Evolutionary conservation across 2,329 filamentous ascomycete species (phyloP).

Genomic region (Metarhizium sp.): DNA sequence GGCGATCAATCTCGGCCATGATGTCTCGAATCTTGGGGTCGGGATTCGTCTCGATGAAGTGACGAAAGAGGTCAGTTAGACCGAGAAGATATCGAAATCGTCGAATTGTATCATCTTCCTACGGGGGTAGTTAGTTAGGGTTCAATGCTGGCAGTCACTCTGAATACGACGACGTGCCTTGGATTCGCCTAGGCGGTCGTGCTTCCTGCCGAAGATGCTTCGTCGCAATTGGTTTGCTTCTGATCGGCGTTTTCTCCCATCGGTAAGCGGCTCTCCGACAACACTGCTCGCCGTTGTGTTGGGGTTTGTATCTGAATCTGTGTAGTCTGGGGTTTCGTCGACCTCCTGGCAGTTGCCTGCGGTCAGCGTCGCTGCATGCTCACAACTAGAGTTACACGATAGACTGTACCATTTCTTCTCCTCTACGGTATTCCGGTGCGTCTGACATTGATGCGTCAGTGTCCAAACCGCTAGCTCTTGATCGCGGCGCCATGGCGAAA

Average conservation of each 20-base stretch:
- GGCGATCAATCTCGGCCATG: conserved; percentile 87
- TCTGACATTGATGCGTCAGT: conserved; percentile 56
- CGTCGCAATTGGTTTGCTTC: conserved; percentile 85
- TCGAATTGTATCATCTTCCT: conserved; percentile 93
- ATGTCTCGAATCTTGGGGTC: conserved; percentile 92
- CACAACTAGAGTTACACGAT: neutral
- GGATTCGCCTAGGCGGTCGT: conserved; percentile 81
- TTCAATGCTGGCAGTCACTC: neutral
- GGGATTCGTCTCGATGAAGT: conserved; percentile 97
- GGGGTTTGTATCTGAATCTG: conserved; percentile 57
- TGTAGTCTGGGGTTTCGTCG: conserved; percentile 57
- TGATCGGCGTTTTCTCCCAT: conserved; percentile 77
- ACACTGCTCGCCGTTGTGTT: conserved; percentile 76
- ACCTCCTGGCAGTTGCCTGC: conserved; percentile 35
- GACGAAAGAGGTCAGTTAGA: conserved; percentile 91
- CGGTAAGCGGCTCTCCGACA: conserved; percentile 60
- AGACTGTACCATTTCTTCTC: conserved; percentile 40
- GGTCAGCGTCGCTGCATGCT: neutral
- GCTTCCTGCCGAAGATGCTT: conserved; percentile 90
- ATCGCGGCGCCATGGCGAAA: conserved; percentile 44
- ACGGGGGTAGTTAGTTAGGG: conserved; percentile 2
- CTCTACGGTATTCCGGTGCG: conserved; percentile 36
- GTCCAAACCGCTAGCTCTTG: conserved; percentile 43
- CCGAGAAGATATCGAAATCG: conserved; percentile 92
- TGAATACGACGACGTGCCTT: conserved; percentile 50